Base-by-base conservation (phyloP, 2,329 filamentous ascomycete genomes). In the Emergomyces africanus region DNA sequence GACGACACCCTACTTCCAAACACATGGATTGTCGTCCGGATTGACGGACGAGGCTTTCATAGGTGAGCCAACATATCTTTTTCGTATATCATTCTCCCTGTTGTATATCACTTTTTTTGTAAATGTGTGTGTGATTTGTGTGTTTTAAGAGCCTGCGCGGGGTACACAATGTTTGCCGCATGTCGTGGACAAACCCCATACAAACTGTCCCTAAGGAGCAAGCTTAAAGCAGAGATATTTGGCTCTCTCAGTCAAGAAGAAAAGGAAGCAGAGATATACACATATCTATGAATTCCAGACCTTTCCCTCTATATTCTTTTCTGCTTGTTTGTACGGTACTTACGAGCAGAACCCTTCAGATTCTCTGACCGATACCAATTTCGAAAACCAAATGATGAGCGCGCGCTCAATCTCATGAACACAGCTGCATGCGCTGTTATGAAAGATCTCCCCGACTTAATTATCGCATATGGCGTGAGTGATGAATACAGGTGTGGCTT, bases 381-480 rank as follows among this genome's bases (percentile, higher is more conserved):
- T 69, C 80, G 85, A 66, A 99, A 97, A 74, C 94, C 94, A 44
- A 99, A 97, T 74, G 94, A 99, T 72, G 80, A 81, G 46, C 82
- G 89, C 64, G 94, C 91, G 0, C 77, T 97, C 14, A 83, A 95
- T 71, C 84, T 99, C 64, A 97, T 99, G 92, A 99, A 99, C 68
- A 84, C 84, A 1, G 90, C 90, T 1, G 94, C 94, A n/a, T 82
- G 84, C 61, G 86, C 87, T 5, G 89, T 96, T 53, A 83, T 96
- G 75, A 82, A 82, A 63, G 88, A 95, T 56, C 75, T 97, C 28
- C 85, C 90, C 3, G 92, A 97, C 67, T 84, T 96, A 64, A 84
- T 86, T 6, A 82, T 97, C 62, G 91, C 87, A 0, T 99, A 97
- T 67, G 94, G 94, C 1, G 85, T 96, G 64, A 96, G 90, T 72